Percentiles rank a stretch among this genome's conserved stretches.
Conservation (phyloP, 2,329 filamentous ascomycete genomes). For the Cryphonectria radicalis region DNA sequence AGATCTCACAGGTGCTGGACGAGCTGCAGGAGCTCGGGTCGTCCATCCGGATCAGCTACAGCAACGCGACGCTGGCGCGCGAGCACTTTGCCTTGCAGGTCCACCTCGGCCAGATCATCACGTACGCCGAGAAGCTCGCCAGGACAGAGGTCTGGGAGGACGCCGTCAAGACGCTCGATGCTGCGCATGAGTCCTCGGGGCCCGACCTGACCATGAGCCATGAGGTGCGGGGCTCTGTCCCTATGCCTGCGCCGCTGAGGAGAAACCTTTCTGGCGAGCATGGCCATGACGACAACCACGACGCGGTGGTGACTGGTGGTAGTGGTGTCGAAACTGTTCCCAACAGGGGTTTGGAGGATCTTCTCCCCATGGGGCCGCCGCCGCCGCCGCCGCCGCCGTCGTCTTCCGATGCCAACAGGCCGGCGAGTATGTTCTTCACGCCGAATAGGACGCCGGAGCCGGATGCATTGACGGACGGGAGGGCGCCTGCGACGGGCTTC, state of each 20-base stretch:
- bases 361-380: neutral
- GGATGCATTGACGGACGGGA: neutral
- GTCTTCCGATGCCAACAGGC: neutral
- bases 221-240: slow-evolving; percentile 1
- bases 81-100: slow-evolving; percentile 29
- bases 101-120: slow-evolving; percentile 28
- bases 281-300: neutral
- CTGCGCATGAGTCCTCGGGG: neutral
- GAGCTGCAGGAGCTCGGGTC: slow-evolving; percentile 25
- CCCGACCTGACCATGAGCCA: neutral
- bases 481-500: slow-evolving; percentile 15
- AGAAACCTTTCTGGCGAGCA: neutral
- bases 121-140: slow-evolving; percentile 20
- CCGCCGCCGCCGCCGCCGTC: too few species aligned
- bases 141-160: slow-evolving; percentile 24
- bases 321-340: neutral
- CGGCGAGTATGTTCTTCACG: slow-evolving; percentile 12
- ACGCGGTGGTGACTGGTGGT: neutral
- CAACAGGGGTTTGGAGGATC: slow-evolving; percentile 3
- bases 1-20: slow-evolving; percentile 21
- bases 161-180: slow-evolving; percentile 23
- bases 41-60: slow-evolving; percentile 27
- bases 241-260: slow-evolving; percentile 9
- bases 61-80: slow-evolving; percentile 26
- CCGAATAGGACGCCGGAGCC: slow-evolving; percentile 7